A percentile compares a stretch with the other conserved stretches of the same genome.
phyloP scores from a whole-genome alignment of 2,329 filamentous ascomycete species.

The Xylaria sp. region DNA sequence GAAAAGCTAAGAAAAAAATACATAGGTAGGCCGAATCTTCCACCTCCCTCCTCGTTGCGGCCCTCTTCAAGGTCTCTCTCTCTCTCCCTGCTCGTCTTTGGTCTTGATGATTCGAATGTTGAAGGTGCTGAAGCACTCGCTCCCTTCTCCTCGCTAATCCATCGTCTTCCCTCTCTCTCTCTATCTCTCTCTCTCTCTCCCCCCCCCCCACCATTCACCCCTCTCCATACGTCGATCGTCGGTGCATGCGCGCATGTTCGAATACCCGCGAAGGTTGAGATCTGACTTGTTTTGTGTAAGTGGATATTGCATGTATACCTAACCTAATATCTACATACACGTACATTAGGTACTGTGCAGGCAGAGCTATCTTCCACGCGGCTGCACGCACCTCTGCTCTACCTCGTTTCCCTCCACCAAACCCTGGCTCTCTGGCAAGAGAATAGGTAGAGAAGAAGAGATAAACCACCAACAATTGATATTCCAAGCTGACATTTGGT shows the following conservation, averaged over 20 bases:
- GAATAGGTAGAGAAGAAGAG: no score
- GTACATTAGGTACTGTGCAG: background rate
- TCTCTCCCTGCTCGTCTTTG: background rate
- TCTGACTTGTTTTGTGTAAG: background rate
- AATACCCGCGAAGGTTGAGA: background rate
- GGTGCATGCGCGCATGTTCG: background rate
- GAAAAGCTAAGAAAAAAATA: background rate
- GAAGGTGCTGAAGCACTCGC: background rate
- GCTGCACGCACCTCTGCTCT: constrained; percentile 11
- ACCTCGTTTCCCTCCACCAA: constrained; percentile 1
- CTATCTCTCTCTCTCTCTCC: background rate
- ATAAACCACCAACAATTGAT: background rate
- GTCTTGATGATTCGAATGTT: background rate
- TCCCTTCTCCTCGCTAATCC: background rate
- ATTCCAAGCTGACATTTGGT: constrained; percentile 2
- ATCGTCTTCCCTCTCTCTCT: background rate
- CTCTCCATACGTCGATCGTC: background rate
- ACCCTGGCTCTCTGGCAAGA: no score
- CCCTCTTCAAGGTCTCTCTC: background rate
- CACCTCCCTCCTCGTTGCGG: background rate
- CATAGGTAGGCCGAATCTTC: background rate
- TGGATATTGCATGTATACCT: background rate
- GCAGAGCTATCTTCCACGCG: background rate
- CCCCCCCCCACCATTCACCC: background rate
- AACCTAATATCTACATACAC: constrained; percentile 14